Evolutionary conservation across 2,329 filamentous ascomycete genomes (phyloP).

Genomic region (Xylaria sp.): DNA sequence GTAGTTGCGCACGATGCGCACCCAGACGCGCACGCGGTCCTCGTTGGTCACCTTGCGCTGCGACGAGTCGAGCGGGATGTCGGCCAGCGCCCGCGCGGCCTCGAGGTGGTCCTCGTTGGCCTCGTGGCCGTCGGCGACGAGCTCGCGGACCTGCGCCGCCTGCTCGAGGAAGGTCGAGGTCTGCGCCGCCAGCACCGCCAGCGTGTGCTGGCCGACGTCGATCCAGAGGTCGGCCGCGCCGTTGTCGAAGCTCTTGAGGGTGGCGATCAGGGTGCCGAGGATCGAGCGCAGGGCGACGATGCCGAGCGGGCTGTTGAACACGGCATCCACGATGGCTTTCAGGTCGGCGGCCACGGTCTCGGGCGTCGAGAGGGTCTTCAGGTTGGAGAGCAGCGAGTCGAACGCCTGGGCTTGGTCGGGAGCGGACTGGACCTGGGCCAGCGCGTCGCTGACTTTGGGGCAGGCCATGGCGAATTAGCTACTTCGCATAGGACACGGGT

Average conservation of each 20-base stretch:
- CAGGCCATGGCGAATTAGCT: slow-evolving; percentile 28
- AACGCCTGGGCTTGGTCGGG: slow-evolving; percentile 50
- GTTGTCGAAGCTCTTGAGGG: slow-evolving; percentile 63
- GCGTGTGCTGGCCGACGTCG: slow-evolving; percentile 73
- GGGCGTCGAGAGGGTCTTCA: slow-evolving; percentile 46
- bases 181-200: slow-evolving; percentile 65
- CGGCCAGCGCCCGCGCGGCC: slow-evolving; percentile 77
- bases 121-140: slow-evolving; percentile 84
- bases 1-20: slow-evolving; percentile 91
- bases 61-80: slow-evolving; percentile 85
- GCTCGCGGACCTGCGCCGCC: slow-evolving; percentile 74
- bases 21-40: slow-evolving; percentile 84
- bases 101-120: slow-evolving; percentile 75
- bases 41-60: slow-evolving; percentile 82
- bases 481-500: not conserved
- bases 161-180: slow-evolving; percentile 81
- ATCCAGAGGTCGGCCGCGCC: slow-evolving; percentile 73
- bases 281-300: slow-evolving; percentile 76
- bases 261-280: slow-evolving; percentile 66
- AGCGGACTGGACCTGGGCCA: slow-evolving; percentile 44
- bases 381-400: slow-evolving; percentile 48
- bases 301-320: slow-evolving; percentile 70
- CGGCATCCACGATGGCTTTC: slow-evolving; percentile 66
- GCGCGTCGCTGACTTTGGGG: slow-evolving; percentile 46
- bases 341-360: slow-evolving; percentile 56